phyloP scores from a whole-genome alignment of 1,284 basidiomycete species.

The Rhodotorula sp. region DNA sequence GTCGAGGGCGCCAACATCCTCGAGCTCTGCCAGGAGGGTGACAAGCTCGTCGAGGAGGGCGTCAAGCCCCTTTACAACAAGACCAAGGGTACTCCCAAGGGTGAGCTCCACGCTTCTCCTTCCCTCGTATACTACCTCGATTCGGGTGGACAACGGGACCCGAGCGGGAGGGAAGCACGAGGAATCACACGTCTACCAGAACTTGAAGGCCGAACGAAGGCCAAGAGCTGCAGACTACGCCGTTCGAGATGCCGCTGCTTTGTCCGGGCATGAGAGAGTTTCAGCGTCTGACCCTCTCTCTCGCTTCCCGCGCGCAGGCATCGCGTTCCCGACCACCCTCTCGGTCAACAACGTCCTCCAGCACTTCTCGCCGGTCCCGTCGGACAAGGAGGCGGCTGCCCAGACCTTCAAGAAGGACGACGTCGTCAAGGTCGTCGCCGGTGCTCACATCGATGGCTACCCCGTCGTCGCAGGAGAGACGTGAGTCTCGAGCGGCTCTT shows the following conservation, averaged over 20 bases:
- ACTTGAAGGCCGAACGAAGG: neutral
- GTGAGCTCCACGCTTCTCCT: conserved; percentile 36
- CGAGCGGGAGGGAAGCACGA: neutral
- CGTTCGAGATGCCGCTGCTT: neutral
- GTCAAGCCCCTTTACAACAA: conserved; percentile 88
- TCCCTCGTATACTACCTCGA: neutral
- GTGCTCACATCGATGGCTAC: conserved; percentile 92
- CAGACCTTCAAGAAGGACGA: conserved; percentile 81
- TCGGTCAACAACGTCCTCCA: conserved; percentile 75
- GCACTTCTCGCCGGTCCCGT: conserved; percentile 59
- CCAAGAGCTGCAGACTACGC: neutral
- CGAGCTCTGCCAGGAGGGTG: conserved; percentile 87
- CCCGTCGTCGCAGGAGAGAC: conserved; percentile 89
- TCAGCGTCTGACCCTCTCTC: neutral
- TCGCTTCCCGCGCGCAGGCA: conserved; percentile 52
- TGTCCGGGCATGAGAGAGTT: neutral
- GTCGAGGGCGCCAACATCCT: conserved; percentile 75
- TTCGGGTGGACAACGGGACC: neutral
- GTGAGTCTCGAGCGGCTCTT: conserved; percentile 28
- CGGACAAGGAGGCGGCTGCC: conserved; percentile 64
- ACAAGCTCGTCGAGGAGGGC: conserved; percentile 83
- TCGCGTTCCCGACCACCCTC: conserved; percentile 90
- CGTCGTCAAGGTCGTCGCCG: conserved; percentile 92
- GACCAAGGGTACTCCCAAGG: conserved; percentile 65
- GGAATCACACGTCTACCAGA: neutral